Conservation (phyloP, 176 grass and related monocot species). For the Cymbopogon citratus region DNA sequence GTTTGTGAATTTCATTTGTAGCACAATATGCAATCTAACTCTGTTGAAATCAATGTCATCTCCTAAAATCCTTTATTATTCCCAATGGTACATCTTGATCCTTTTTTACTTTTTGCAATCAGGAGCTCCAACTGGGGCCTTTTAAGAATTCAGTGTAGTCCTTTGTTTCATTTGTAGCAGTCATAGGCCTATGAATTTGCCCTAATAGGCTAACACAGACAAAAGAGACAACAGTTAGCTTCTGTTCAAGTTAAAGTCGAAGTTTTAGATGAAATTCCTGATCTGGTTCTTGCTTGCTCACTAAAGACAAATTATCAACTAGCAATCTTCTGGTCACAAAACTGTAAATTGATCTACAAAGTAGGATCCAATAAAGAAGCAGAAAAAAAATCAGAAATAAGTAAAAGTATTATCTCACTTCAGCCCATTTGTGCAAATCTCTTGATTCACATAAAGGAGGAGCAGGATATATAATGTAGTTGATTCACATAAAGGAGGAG, state of each 20-base stretch:
- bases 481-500: no score
- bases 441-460: background rate
- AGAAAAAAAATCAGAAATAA: no score
- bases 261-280: background rate
- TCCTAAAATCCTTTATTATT: background rate
- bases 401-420: no score
- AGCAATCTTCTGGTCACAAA: no score
- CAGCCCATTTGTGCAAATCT: no score
- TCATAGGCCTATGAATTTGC: background rate
- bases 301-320: no score
- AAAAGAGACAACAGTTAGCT: background rate
- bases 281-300: no score
- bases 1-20: background rate
- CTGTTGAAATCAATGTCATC: background rate
- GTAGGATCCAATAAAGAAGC: no score
- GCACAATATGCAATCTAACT: background rate
- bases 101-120: background rate
- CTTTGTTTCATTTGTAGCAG: background rate
- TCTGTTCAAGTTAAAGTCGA: background rate
- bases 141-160: background rate
- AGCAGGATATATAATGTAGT: no score
- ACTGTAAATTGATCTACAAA: no score
- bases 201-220: background rate
- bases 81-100: background rate
- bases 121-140: background rate